Percentiles rank a stretch among this genome's conserved stretches.
Evolutionary conservation across 805 yeast species (phyloP).

Genomic region (Pichia deserticola): DNA sequence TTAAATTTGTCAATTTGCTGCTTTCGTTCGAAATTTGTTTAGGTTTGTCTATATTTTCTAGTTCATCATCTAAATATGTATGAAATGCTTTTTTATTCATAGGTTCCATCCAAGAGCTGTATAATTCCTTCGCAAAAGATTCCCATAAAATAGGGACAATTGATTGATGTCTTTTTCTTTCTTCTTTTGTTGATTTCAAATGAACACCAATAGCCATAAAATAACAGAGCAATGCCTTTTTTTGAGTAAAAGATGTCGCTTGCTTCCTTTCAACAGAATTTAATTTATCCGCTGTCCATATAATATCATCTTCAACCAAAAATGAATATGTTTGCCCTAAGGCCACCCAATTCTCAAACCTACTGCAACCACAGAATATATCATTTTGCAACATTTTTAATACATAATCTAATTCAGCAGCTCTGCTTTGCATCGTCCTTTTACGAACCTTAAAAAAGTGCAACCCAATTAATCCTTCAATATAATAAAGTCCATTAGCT

Average conservation of each 20-base stretch:
- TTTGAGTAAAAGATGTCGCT: constrained; percentile 55
- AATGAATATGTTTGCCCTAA: constrained; percentile 73
- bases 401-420: constrained; percentile 73
- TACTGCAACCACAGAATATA: constrained; percentile 51
- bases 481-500: constrained; percentile 54
- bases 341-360: constrained; percentile 83
- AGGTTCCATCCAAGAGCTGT: constrained; percentile 53
- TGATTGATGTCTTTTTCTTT: constrained; percentile 23
- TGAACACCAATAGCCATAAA: constrained; percentile 57
- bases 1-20: not conserved
- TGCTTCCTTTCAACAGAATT: constrained; percentile 54
- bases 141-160: constrained; percentile 42
- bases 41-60: not conserved
- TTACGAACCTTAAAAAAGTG: constrained; percentile 66
- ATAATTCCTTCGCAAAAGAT: constrained; percentile 48
- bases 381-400: constrained; percentile 60
- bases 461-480: constrained; percentile 61
- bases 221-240: constrained; percentile 65
- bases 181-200: constrained; percentile 16
- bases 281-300: constrained; percentile 87
- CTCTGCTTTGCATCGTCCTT: constrained; percentile 70
- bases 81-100: constrained; percentile 56
- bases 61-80: constrained; percentile 17
- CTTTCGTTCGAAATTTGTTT: not conserved
- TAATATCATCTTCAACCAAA: constrained; percentile 79